These are phyloP conservation scores for Calycina marina DNA, from an alignment of 2,329 filamentous ascomycete species.

Conservation along the genomic window DNA sequence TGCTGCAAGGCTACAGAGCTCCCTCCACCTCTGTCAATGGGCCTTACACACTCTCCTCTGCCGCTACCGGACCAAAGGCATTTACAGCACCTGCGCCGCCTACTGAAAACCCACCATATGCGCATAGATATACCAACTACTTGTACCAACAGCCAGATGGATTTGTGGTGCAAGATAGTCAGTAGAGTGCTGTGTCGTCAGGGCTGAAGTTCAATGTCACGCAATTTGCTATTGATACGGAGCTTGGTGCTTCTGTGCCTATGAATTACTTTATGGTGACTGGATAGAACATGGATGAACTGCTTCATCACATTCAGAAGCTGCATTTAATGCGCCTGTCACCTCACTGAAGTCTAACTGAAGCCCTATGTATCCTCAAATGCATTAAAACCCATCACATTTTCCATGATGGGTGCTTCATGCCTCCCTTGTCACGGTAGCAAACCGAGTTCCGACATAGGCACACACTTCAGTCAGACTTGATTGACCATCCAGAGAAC, in stretches of 20 bases:
- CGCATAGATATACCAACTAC: background rate
- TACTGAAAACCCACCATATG: background rate
- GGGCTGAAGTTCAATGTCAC: background rate
- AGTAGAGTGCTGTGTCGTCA: background rate
- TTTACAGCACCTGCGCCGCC: background rate
- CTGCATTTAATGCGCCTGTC: no score
- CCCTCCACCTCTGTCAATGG: background rate
- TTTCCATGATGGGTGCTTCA: no score
- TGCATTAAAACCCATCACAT: no score
- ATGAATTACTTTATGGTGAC: background rate
- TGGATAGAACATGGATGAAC: no score
- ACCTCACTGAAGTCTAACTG: no score
- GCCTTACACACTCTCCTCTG: background rate
- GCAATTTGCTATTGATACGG: background rate
- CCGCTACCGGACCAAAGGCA: background rate
- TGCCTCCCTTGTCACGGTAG: no score
- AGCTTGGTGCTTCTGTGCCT: background rate
- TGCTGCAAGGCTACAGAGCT: background rate
- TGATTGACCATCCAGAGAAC: no score
- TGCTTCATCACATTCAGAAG: no score
- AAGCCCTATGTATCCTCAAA: no score
- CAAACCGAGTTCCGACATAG: no score
- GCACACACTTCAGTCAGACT: no score
- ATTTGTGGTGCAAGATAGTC: background rate
- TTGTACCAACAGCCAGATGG: background rate